These are phyloP conservation scores for Pythium monospermum DNA, from an alignment of 352 stramenopile genomes.

Conservation along the genomic window DNA sequence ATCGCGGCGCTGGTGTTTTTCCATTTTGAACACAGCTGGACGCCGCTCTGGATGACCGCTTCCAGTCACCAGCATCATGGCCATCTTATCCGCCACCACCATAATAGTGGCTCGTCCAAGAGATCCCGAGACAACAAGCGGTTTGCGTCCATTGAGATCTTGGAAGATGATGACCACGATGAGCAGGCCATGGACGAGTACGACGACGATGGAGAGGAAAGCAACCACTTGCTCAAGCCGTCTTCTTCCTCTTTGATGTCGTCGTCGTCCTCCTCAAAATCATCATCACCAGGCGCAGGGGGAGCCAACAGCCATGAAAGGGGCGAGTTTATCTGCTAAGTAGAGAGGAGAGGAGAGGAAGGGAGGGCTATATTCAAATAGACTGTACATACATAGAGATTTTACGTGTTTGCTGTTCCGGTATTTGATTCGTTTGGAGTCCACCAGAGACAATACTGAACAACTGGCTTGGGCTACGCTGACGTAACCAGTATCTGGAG, in stretches of 20 bases:
- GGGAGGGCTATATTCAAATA: too few species aligned
- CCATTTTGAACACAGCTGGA: slow-evolving; percentile 39
- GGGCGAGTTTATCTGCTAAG: slow-evolving; percentile 16
- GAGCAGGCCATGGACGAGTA: slow-evolving; percentile 15
- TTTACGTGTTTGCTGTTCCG: too few species aligned
- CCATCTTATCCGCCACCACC: too few species aligned
- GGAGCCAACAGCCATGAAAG: too few species aligned
- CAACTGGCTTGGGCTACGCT: too few species aligned
- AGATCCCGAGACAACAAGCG: slow-evolving; percentile 10
- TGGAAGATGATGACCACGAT: slow-evolving; percentile 5
- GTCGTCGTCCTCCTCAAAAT: too few species aligned
- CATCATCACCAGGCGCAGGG: too few species aligned
- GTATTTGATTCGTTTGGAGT: too few species aligned
- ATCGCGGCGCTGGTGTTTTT: slow-evolving; percentile 38
- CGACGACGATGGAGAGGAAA: slow-evolving; percentile 8
- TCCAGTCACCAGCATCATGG: not conserved
- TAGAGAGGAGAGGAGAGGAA: not conserved
- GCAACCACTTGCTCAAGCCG: slow-evolving; percentile 13
- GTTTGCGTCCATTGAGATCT: slow-evolving; percentile 14
- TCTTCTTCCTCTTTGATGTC: too few species aligned
- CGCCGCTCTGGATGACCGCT: slow-evolving; percentile 16
- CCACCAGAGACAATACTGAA: too few species aligned
- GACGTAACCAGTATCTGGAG: too few species aligned
- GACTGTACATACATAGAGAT: too few species aligned
- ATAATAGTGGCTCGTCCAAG: not conserved